A percentile compares a stretch with the other conserved stretches of the same genome.
Evolutionary conservation across 768 basidiomycete species (phyloP).

Genomic region (Kwoniella dendrophila): DNA sequence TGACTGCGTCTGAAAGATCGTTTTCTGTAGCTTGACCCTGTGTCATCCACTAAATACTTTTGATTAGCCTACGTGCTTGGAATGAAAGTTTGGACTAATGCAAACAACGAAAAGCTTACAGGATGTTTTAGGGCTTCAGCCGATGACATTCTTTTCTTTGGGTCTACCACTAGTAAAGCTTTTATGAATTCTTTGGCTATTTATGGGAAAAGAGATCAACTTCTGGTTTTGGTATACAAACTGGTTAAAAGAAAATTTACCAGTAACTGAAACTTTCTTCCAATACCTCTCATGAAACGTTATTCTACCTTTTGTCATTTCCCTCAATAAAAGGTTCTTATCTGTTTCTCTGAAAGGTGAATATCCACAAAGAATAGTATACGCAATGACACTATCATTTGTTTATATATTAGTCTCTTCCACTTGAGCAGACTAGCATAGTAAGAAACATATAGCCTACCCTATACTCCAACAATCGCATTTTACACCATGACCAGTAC

Average conservation of each 20-base stretch:
- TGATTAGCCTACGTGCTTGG: not conserved
- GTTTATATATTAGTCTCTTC: not conserved
- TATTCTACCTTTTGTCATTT: slow-evolving; percentile 81
- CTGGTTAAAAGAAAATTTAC: slow-evolving; percentile 56
- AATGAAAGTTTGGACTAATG: not conserved
- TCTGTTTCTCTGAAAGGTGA: slow-evolving; percentile 89
- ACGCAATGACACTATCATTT: slow-evolving; percentile 76
- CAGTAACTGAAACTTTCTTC: slow-evolving; percentile 80
- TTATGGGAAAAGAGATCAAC: not conserved
- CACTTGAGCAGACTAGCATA: not conserved
- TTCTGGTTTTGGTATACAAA: not conserved
- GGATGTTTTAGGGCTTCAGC: slow-evolving; percentile 69
- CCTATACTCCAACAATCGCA: slow-evolving; percentile 95
- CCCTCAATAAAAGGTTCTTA: slow-evolving; percentile 69
- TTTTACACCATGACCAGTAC: slow-evolving; percentile 82
- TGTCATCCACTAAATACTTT: slow-evolving; percentile 68
- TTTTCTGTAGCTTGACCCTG: slow-evolving; percentile 68
- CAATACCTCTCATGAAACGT: slow-evolving; percentile 94
- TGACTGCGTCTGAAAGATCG: slow-evolving; percentile 72
- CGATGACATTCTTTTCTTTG: slow-evolving; percentile 71
- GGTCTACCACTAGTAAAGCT: slow-evolving; percentile 70
- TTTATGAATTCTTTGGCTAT: slow-evolving; percentile 83
- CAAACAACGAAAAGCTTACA: slow-evolving; percentile 58
- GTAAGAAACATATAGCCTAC: slow-evolving; percentile 59
- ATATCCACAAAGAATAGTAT: slow-evolving; percentile 92